Base-by-base conservation (phyloP, 805 yeast species). In the Metschnikowia vanudenii region DNA sequence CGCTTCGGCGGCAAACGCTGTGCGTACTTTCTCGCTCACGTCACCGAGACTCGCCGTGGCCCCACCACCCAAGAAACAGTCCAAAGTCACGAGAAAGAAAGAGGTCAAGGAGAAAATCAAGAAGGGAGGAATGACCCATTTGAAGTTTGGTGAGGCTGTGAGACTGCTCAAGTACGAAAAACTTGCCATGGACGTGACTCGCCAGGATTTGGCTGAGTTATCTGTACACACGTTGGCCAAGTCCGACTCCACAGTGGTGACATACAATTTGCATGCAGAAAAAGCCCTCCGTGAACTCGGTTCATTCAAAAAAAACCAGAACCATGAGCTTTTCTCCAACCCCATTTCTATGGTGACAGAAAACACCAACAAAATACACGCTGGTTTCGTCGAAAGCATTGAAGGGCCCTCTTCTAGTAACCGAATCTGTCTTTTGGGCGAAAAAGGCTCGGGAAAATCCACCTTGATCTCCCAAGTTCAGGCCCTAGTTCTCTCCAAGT, bases 401-500 rank as follows among this genome's bases (percentile, higher is more conserved):
- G 50, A 56, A 2, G 41, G 49, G 0, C 39, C 69, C 0, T 58
- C 76, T 0, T 56, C 55, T 12, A 53, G 65, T 11, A 84, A 81
- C 58, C 74, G 84, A 55, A 56, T 76, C 26, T 69, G 82, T 26
- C 50, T 88, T n/a, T 62, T 78, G 17, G 96, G 96, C 36, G 82
- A 77, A 45, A 67, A 78, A 37, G 96, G 96, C 40, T 74, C 79
- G 10, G 97, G 97, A 7, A 91, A 90, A 69, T 79, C 92, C 3
- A 79, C 88, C 0, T 58, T 84, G 32, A 57, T 90, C 39, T 64
- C 91, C 0, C 96, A 90, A 63, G 72, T 83, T 1, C 84, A 84
- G 36, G 80, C 85, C 0, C 64, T 86, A 39, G 76, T 81, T 3
- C 50, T 59, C 24, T 57, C 65, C 9, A 52, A 72, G 29, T 60